Evolutionary conservation across 768 basidiomycete genomes (phyloP).

Genomic region (Mrakia gelida): DNA sequence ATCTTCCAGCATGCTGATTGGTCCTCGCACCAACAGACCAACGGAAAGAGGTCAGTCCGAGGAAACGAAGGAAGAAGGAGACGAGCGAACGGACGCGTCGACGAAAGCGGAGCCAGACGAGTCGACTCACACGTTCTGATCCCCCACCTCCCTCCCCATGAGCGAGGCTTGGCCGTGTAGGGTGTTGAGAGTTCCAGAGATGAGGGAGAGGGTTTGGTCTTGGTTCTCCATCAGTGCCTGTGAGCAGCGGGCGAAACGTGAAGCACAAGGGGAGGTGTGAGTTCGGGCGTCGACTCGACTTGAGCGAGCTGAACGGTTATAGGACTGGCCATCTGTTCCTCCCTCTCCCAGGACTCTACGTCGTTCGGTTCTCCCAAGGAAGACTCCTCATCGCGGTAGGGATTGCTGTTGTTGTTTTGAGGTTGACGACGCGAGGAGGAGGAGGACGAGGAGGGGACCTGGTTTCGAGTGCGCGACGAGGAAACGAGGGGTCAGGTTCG

Average conservation of each 20-base stretch:
- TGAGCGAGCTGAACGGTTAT: neutral
- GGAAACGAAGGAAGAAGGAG: neutral
- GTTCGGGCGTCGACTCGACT: no score
- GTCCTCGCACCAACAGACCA: neutral
- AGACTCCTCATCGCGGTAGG: conserved; percentile 25
- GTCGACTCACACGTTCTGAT: conserved; percentile 75
- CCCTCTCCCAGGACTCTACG: conserved; percentile 65
- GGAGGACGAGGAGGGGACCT: neutral
- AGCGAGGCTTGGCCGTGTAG: conserved; percentile 85
- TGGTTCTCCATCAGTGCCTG: conserved; percentile 84
- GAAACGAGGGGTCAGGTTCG: no score
- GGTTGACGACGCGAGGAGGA: conserved; percentile 4
- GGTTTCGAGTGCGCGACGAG: no score
- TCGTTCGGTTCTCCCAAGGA: conserved; percentile 57
- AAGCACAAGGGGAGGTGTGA: neutral
- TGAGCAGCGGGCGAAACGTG: neutral
- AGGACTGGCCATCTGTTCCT: conserved; percentile 74
- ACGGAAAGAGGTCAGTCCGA: neutral
- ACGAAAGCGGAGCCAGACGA: neutral
- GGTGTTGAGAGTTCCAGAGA: conserved; percentile 77
- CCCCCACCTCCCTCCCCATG: conserved; percentile 86
- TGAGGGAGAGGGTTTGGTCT: conserved; percentile 80
- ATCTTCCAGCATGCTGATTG: conserved; percentile 81
- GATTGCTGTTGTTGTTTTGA: neutral
- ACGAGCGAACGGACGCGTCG: neutral